Conservation (phyloP, 805 yeast species). For the Torulaspora indica region DNA sequence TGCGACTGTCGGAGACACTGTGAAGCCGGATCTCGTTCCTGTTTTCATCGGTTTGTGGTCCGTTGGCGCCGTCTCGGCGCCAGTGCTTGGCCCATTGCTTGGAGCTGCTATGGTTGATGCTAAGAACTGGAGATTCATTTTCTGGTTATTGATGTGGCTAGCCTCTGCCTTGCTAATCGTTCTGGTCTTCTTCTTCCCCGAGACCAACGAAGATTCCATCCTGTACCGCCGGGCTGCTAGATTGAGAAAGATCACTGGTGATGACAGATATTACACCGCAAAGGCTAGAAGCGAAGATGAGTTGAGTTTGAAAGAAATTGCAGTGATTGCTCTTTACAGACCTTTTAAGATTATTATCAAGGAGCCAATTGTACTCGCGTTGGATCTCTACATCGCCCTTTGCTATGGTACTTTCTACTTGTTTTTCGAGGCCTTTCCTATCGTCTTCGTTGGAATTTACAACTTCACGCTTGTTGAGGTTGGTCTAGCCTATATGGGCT, state of each 20-base stretch:
- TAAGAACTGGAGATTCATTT: conserved; percentile 50
- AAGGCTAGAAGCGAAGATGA: conserved; percentile 35
- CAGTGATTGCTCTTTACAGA: conserved; percentile 40
- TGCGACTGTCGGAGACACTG: conserved; percentile 51
- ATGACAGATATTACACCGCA: conserved; percentile 39
- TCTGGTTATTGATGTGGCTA: conserved; percentile 47
- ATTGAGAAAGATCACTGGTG: conserved; percentile 48
- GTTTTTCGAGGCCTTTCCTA: conserved; percentile 60
- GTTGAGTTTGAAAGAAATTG: conserved; percentile 23
- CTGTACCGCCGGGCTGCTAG: conserved; percentile 46
- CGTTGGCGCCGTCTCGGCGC: conserved; percentile 51
- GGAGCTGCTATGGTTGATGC: conserved; percentile 50
- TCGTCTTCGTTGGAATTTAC: conserved; percentile 45
- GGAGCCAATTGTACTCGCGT: conserved; percentile 55
- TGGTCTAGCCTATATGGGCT: conserved; percentile 46
- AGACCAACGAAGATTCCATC: conserved; percentile 44
- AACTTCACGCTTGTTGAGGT: conserved; percentile 45
- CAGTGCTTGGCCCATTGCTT: conserved; percentile 51
- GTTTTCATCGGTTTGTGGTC: conserved; percentile 50
- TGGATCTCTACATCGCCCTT: conserved; percentile 49
- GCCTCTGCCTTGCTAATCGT: conserved; percentile 38
- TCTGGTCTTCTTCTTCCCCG: conserved; percentile 44
- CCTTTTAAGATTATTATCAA: conserved; percentile 46
- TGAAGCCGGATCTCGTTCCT: conserved; percentile 41
- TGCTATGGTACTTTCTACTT: conserved; percentile 50